These are phyloP conservation scores for Fusarium penzigii DNA, from an alignment of 2,329 filamentous ascomycete species.

Conservation along the genomic window DNA sequence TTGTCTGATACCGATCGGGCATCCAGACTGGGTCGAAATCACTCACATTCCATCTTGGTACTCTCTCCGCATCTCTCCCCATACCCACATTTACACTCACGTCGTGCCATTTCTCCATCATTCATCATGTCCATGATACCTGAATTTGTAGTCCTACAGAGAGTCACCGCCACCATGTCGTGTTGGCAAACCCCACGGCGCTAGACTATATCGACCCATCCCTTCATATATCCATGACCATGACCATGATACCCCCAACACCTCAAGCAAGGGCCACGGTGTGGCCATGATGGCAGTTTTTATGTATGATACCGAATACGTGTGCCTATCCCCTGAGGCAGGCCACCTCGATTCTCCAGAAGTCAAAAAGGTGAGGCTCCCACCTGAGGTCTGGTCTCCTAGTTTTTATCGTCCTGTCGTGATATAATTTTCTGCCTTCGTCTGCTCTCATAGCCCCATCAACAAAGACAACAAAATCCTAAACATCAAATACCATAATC, in stretches of 20 bases:
- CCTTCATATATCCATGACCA: constrained; percentile 30
- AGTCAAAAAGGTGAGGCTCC: constrained; percentile 16
- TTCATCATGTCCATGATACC: constrained; percentile 10
- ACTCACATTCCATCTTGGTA: constrained; percentile 2
- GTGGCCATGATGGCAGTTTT: constrained; percentile 27
- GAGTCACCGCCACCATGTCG: constrained; percentile 23
- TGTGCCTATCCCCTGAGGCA: constrained; percentile 14
- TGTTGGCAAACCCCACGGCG: constrained; percentile 29
- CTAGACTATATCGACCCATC: constrained; percentile 27
- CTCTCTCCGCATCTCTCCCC: constrained; percentile 2
- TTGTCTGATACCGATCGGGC: neutral
- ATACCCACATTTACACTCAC: constrained; percentile 6
- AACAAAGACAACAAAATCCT: constrained; percentile 1
- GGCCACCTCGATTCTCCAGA: constrained; percentile 4
- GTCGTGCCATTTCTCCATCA: constrained; percentile 11
- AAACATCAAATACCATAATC: constrained; percentile 2
- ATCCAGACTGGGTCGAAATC: neutral
- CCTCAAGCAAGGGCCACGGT: constrained; percentile 27
- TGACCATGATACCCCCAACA: constrained; percentile 23
- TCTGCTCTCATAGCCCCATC: neutral
- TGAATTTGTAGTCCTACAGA: constrained; percentile 1
- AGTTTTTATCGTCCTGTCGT: constrained; percentile 1
- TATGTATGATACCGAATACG: constrained; percentile 24
- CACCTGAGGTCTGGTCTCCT: neutral
- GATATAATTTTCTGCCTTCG: neutral